Evolutionary conservation across 257 asterid species (phyloP), one percentile per base, ranked within the genome.

Genomic region (Lantana camara): DNA sequence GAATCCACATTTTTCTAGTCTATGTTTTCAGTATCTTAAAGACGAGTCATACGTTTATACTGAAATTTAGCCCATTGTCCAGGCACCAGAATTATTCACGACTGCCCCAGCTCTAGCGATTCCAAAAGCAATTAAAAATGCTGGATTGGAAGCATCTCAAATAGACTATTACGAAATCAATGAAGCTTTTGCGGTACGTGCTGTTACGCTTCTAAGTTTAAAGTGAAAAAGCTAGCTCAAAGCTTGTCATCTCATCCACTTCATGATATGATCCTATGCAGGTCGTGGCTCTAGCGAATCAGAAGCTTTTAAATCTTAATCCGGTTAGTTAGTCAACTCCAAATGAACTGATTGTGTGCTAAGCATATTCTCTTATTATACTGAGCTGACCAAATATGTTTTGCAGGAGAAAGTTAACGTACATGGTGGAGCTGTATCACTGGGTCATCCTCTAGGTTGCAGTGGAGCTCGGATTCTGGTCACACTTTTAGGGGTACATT

Each of bases 361-460:
- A 48, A 50, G 51, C 32, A 30, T 21, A 56, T 34, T 42, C 55
- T n/a, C n/a, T n/a, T 35, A 13, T 11, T 9, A 9, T 74, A 19
- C 64, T 73, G 40, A 55, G 27, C 49, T 67, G 30, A 38, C 61
- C 21, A 32, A 11, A 41, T 48, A 44, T 23, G 20, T 68, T 56
- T 46, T 76, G 63, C 83, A 85, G 93, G 93, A 80, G 53, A 82
- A 80, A 72, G 74, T 82, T 29, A 85, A 85, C 41, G 74, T 85
- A 59, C 89, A 85, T 32, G 93, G 93, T 20, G 93, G 93, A 75
- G 93, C 93, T 47, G 89, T 85, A 58, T 70, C 89, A 19, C 66
- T 85, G 76, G 93, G 93, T 44, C 93, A 85, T 57, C 93, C 93
- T 63, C 83, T 85, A 17, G 93, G 93, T 16, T 85, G 93, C 75